These are phyloP conservation scores for Quercus rubra DNA, from an alignment of 306 rosid species.

Conservation along the genomic window DNA sequence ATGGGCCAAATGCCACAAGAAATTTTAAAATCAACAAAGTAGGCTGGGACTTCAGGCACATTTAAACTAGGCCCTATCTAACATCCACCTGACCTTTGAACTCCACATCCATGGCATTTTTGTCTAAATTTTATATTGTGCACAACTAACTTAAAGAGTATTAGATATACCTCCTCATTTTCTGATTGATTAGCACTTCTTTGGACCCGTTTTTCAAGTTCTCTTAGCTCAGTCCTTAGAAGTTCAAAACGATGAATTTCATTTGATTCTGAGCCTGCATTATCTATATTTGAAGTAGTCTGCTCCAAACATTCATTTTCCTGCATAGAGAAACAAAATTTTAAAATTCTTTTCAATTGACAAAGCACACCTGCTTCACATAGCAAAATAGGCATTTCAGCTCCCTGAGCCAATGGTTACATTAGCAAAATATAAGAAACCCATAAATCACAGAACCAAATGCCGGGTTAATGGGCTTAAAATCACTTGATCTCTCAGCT, in stretches of 20 bases:
- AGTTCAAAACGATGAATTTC: slow-evolving; percentile 84
- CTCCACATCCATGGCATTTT: not conserved
- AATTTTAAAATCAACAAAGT: not conserved
- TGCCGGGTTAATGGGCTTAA: not conserved
- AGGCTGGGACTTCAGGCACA: not conserved
- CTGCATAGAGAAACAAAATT: slow-evolving; percentile 45
- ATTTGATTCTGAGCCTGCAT: slow-evolving; percentile 50
- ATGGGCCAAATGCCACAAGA: not conserved
- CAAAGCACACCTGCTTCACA: slow-evolving; percentile 16
- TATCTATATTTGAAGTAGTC: slow-evolving; percentile 43
- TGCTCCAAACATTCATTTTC: slow-evolving; percentile 46
- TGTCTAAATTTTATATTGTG: not conserved
- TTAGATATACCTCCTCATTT: slow-evolving; percentile 54
- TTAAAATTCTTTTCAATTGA: slow-evolving; percentile 19
- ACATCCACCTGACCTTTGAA: not conserved
- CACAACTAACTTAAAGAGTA: not conserved
- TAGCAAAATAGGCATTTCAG: slow-evolving; percentile 7
- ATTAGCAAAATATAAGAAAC: no score
- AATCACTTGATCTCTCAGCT: not conserved
- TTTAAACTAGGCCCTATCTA: not conserved
- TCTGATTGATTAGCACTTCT: slow-evolving; percentile 73
- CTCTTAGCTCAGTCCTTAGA: slow-evolving; percentile 72
- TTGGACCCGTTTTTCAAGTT: slow-evolving; percentile 86
- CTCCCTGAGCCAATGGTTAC: not conserved
- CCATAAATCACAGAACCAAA: no score